Evolutionary conservation across 192 early-diverging fungal species (phyloP), one percentile per base, ranked within the genome.

Genomic region (Thoreauomyces humboldtii): DNA sequence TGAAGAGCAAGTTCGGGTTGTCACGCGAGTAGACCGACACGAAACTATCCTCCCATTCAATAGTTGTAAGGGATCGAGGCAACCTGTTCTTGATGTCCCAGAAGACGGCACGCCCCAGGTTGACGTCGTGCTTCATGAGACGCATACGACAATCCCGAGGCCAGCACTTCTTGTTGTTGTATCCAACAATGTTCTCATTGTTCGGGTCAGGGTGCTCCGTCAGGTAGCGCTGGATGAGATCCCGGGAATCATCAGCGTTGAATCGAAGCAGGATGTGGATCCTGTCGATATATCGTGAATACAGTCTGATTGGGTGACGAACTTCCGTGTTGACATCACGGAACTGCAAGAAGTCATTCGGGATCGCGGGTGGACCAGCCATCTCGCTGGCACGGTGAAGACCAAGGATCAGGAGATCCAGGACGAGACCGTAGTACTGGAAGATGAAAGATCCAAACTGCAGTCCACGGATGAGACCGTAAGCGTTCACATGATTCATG

Each of bases 21-120:
- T 99, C 97, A 58, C 88, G 88, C 55, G 91, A 93, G 79, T 98
- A 99, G 21, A 99, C 97, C 17, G 88, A 91, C 28, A 93, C 93
- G 69, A 96, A 98, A 15, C 87, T 92, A 59, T 97, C 91, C 34
- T 96, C 94, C 97, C 97, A 99, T 65, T 99, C 97, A 57, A 99
- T 87, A 0, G 95, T 96, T 0, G 97, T 96, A 71, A 99, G 81
- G 41, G 92, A 94, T 57, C 95, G 89, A 31, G 97, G 97, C 63
- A 99, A 80, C 47, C 97, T 82, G 73, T 97, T 98, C 74, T 96
- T 96, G 72, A 99, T 93, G 65, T 99, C 97, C 97, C 97, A 99
- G 69, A 99, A 99, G 14, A 94, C 93, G 0, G 97, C 97, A 34
- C 97, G 89, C 36, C 97, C 97, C 33, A 98, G 51, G 61, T 97